These are phyloP conservation scores for Termitomyces sp. DNA, from an alignment of 768 basidiomycete species.

Conservation along the genomic window DNA sequence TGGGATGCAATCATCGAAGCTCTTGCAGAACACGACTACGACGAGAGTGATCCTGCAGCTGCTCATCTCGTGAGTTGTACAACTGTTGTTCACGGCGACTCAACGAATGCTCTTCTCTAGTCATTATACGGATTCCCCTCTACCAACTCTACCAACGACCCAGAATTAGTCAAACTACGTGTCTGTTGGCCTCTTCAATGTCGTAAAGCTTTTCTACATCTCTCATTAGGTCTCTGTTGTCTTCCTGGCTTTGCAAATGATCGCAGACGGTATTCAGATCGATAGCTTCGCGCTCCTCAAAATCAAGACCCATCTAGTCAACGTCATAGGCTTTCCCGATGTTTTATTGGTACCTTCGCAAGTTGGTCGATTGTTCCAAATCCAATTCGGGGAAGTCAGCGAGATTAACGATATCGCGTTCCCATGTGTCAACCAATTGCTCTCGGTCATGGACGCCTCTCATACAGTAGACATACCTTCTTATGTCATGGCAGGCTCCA, in stretches of 20 bases:
- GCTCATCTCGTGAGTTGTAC: conserved; percentile 37
- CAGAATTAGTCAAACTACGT: conserved; percentile 45
- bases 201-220: neutral
- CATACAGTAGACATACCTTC: conserved; percentile 45
- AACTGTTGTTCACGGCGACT: neutral
- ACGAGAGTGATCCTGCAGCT: conserved; percentile 33
- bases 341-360: conserved; percentile 42
- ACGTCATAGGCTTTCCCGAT: conserved; percentile 52
- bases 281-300: conserved; percentile 52
- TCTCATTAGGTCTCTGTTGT: conserved; percentile 50
- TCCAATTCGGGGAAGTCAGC: conserved; percentile 50
- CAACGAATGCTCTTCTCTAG: conserved; percentile 21
- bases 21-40: conserved; percentile 53
- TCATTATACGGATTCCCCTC: conserved; percentile 44
- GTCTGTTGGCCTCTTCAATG: conserved; percentile 26
- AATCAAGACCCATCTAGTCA: conserved; percentile 54
- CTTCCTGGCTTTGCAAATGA: conserved; percentile 60
- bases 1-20: conserved; percentile 63
- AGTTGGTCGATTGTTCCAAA: conserved; percentile 47
- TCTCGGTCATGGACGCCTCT: conserved; percentile 58
- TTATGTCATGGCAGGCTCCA: conserved; percentile 33
- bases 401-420: conserved; percentile 40
- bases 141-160: conserved; percentile 35
- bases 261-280: conserved; percentile 58
- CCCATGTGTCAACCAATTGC: conserved; percentile 58